Evolutionary conservation across 495 filamentous ascomycete species (phyloP).

Genomic region (Elaphomyces granulatus): DNA sequence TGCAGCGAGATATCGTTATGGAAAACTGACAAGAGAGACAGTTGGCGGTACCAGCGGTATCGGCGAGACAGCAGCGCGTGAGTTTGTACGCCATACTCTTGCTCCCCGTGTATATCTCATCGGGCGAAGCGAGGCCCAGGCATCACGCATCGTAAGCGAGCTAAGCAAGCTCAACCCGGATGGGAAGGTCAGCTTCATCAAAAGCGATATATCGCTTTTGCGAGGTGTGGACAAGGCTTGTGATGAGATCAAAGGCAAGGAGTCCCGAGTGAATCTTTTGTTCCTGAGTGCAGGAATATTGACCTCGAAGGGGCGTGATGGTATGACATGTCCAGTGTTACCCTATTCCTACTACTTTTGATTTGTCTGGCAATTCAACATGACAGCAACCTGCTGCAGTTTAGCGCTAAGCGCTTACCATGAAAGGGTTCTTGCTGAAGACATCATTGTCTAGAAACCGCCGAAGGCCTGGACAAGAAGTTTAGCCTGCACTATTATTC

Average conservation of each 20-base stretch:
- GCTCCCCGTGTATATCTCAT: slow-evolving; percentile 35
- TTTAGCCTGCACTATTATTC: slow-evolving; percentile 44
- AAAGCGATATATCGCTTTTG: slow-evolving; percentile 43
- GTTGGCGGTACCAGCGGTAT: slow-evolving; percentile 55
- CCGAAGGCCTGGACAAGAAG: slow-evolving; percentile 41
- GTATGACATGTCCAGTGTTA: too few relatives aligned
- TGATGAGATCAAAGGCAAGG: slow-evolving; percentile 37
- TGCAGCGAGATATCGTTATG: too few relatives aligned
- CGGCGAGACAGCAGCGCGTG: slow-evolving; percentile 41
- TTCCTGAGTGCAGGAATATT: slow-evolving; percentile 28
- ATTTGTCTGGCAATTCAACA: not conserved
- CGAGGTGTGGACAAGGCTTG: slow-evolving; percentile 46
- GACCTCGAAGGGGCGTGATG: slow-evolving; percentile 19
- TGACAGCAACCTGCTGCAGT: not conserved
- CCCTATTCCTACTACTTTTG: not conserved
- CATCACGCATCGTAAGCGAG: slow-evolving; percentile 25
- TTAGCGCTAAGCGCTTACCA: too few relatives aligned
- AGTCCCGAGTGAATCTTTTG: slow-evolving; percentile 45
- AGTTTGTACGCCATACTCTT: slow-evolving; percentile 37
- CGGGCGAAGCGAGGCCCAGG: slow-evolving; percentile 28
- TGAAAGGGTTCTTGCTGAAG: too few relatives aligned
- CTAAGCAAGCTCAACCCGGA: slow-evolving; percentile 26
- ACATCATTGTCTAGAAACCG: too few relatives aligned
- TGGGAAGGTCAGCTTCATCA: slow-evolving; percentile 40
- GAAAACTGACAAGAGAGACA: too few relatives aligned